Evolutionary conservation across 2,329 filamentous ascomycete genomes (phyloP).

Genomic region (Fusarium nanum): DNA sequence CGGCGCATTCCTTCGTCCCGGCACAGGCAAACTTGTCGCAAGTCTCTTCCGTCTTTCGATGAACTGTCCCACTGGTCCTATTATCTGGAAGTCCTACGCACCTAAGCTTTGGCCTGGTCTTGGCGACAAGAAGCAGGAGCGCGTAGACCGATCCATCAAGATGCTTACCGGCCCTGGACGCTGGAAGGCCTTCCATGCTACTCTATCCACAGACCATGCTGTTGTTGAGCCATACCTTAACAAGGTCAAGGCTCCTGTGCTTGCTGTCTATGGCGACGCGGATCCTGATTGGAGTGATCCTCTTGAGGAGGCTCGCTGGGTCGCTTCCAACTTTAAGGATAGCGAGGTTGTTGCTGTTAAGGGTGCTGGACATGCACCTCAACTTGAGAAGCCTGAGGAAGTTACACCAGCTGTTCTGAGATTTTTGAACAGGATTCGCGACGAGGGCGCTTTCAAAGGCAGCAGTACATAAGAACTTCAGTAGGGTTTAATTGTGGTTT

Average conservation of each 20-base stretch:
- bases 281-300: conserved; percentile 35
- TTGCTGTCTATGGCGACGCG: conserved; percentile 29
- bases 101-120: conserved; percentile 33
- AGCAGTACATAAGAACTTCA: background rate
- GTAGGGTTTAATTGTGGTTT: too few relatives aligned
- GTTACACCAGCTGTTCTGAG: conserved; percentile 11
- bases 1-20: conserved; percentile 22
- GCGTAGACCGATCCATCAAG: conserved; percentile 8
- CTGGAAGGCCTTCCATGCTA: conserved; percentile 34
- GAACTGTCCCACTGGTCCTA: background rate
- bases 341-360: conserved; percentile 10
- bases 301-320: conserved; percentile 26
- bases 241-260: conserved; percentile 27
- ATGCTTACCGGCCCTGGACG: conserved; percentile 25
- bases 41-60: conserved; percentile 6
- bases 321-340: conserved; percentile 16
- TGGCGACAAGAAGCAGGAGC: conserved; percentile 17
- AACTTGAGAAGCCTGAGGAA: conserved; percentile 21
- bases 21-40: background rate
- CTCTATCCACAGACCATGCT: conserved; percentile 19
- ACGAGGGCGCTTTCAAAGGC: background rate
- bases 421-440: conserved; percentile 9
- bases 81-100: conserved; percentile 21
- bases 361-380: conserved; percentile 27
- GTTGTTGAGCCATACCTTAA: conserved; percentile 17